Evolutionary conservation across 306 rosid species (phyloP).

Genomic region (Lathyrus sativus): DNA sequence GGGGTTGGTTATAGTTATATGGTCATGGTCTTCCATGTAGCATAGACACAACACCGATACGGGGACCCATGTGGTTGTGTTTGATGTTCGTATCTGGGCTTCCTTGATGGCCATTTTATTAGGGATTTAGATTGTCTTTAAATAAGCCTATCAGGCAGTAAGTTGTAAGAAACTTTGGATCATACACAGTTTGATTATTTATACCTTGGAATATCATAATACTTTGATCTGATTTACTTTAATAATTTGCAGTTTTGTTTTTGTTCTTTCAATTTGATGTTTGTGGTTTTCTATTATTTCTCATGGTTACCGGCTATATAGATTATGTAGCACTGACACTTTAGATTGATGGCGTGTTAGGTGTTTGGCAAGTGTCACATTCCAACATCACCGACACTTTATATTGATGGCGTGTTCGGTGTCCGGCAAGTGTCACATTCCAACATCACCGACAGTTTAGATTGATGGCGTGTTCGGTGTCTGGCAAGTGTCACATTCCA

Average conservation of each 20-base stretch:
- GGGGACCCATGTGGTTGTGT: neutral
- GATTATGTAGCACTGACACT: neutral
- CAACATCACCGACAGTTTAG: neutral
- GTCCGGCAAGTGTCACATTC: neutral
- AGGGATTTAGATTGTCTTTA: slow-evolving; percentile 53
- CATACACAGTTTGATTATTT: slow-evolving; percentile 57
- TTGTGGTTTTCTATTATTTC: slow-evolving; percentile 35
- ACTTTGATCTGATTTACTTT: slow-evolving; percentile 45
- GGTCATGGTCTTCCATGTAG: neutral
- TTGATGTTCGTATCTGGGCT: neutral
- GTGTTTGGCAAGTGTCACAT: neutral
- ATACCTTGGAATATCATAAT: slow-evolving; percentile 52
- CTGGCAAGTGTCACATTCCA: neutral
- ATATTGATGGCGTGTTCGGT: neutral
- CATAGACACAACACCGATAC: neutral
- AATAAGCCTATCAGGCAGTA: slow-evolving; percentile 63
- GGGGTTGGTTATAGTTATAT: slow-evolving; percentile 44
- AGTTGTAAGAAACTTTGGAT: slow-evolving; percentile 50
- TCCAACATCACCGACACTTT: neutral
- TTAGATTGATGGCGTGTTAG: neutral
- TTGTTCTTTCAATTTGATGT: slow-evolving; percentile 26
- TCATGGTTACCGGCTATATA: neutral
- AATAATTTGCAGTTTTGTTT: slow-evolving; percentile 32
- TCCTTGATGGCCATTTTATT: slow-evolving; percentile 34
- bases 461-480: neutral